Conservation (phyloP, 768 basidiomycete species). For the Boletus coccyginus region DNA sequence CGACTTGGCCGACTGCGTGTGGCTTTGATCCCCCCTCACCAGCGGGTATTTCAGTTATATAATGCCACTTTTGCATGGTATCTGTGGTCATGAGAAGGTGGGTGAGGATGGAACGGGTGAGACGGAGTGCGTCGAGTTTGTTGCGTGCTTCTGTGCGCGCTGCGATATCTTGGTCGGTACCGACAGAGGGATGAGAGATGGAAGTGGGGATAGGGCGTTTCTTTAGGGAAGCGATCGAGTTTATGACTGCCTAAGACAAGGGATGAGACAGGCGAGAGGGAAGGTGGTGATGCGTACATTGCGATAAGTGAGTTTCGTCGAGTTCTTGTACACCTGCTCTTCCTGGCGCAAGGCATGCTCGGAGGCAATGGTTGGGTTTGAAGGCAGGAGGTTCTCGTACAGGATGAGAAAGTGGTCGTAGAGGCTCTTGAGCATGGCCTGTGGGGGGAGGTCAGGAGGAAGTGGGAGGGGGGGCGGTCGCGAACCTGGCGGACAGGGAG, state of each 20-base stretch:
- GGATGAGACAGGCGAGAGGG: slow-evolving; percentile 10
- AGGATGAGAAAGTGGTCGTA: slow-evolving; percentile 71
- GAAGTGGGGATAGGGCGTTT: slow-evolving; percentile 54
- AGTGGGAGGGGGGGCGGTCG: neutral
- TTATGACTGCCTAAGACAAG: slow-evolving; percentile 46
- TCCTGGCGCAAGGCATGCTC: slow-evolving; percentile 85
- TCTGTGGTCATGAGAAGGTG: slow-evolving; percentile 56
- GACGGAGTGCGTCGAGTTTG: slow-evolving; percentile 47
- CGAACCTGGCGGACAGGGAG: slow-evolving; percentile 71
- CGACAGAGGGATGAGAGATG: slow-evolving; percentile 67
- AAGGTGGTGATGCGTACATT: slow-evolving; percentile 49
- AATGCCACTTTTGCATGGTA: slow-evolving; percentile 65
- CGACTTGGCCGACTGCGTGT: slow-evolving; percentile 55
- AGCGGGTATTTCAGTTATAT: slow-evolving; percentile 64
- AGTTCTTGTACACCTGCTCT: slow-evolving; percentile 69
- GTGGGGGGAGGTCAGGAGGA: neutral
- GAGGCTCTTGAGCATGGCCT: slow-evolving; percentile 74
- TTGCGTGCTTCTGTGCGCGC: slow-evolving; percentile 55
- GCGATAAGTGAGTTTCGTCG: slow-evolving; percentile 79
- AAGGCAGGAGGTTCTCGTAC: slow-evolving; percentile 54
- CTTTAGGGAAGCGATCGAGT: slow-evolving; percentile 50
- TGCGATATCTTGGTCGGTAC: slow-evolving; percentile 65
- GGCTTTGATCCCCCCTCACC: slow-evolving; percentile 65
- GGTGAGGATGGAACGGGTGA: slow-evolving; percentile 53
- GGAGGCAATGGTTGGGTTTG: slow-evolving; percentile 60